phyloP scores from a whole-genome alignment of 2,329 filamentous ascomycete genomes.

The Apiospora saccharicola region DNA sequence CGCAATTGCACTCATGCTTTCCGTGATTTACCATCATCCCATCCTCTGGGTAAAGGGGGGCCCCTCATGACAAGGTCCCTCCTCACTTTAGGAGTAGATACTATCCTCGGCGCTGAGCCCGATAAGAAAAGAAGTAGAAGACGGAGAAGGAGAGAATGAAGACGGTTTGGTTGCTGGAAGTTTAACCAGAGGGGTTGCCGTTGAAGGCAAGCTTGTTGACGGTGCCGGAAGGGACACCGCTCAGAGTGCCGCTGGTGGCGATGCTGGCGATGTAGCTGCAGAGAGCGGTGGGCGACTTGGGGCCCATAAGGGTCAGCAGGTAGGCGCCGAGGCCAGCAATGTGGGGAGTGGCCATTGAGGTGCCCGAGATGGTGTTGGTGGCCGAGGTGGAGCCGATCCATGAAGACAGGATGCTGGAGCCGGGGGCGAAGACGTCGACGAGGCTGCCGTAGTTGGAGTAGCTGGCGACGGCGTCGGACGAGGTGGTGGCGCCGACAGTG shows the following conservation, averaged over 20 bases:
- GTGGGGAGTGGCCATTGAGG: constrained; percentile 49
- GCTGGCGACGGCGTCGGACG: constrained; percentile 48
- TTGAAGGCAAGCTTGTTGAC: constrained; percentile 65
- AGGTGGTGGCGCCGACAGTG: constrained; percentile 59
- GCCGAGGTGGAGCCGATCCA: constrained; percentile 41
- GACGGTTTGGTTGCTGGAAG: background rate
- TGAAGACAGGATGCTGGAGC: constrained; percentile 41
- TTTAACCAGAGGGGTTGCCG: constrained; percentile 47
- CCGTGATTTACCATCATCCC: background rate
- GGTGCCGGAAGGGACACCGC: constrained; percentile 51
- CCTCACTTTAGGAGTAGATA: constrained; percentile 5
- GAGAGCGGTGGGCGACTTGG: constrained; percentile 52
- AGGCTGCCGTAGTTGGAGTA: constrained; percentile 61
- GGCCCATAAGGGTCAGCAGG: constrained; percentile 52
- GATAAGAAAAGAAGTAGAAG: background rate
- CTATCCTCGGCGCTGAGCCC: background rate
- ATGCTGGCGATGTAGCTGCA: constrained; percentile 54
- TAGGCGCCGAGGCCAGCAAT: constrained; percentile 47
- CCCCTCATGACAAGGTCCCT: background rate
- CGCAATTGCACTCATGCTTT: background rate
- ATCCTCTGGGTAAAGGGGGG: background rate
- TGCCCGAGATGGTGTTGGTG: constrained; percentile 55
- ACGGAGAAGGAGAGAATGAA: background rate
- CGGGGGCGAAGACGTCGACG: constrained; percentile 58
- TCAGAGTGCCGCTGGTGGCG: constrained; percentile 50